A percentile compares a stretch with the other conserved stretches of the same genome.
phyloP scores from a whole-genome alignment of 352 stramenopile genomes.

The Globisporangium cylindrosporum region DNA sequence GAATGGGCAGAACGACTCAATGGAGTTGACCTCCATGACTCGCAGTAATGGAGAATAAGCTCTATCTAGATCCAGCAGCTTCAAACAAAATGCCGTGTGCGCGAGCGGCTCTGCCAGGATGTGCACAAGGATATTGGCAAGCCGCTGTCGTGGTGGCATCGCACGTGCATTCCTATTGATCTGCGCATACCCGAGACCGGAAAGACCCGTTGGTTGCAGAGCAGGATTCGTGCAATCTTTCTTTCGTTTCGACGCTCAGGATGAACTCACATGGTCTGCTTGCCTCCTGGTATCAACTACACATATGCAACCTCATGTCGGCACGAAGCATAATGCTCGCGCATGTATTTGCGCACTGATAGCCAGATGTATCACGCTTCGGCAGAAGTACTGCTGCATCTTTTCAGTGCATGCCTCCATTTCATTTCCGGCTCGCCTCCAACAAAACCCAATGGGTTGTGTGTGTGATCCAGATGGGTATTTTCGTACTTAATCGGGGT shows the following conservation, averaged over 20 bases:
- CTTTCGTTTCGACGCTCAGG: background rate
- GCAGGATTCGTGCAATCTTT: background rate
- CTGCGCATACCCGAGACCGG: background rate
- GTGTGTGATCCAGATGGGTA: background rate
- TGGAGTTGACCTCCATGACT: background rate
- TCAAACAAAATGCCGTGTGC: background rate
- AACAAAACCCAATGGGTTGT: background rate
- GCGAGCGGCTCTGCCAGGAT: background rate
- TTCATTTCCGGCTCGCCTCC: background rate
- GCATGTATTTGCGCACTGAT: background rate
- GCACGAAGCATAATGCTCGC: background rate
- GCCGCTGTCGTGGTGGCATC: background rate
- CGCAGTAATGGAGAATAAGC: background rate
- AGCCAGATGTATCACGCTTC: background rate
- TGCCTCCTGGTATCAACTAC: background rate
- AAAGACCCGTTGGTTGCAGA: background rate
- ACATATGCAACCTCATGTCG: background rate
- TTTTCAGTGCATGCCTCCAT: background rate
- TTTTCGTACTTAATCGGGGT: constrained; percentile 13
- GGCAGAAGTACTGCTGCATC: background rate
- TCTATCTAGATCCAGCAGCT: background rate
- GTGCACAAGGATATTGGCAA: background rate
- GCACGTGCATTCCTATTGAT: background rate
- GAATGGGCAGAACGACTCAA: background rate
- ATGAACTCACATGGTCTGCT: background rate